Evolutionary conservation across 352 stramenopile species (phyloP), one percentile per base, ranked within the genome.

Genomic region (Globisporangium rhizosaccharum): DNA sequence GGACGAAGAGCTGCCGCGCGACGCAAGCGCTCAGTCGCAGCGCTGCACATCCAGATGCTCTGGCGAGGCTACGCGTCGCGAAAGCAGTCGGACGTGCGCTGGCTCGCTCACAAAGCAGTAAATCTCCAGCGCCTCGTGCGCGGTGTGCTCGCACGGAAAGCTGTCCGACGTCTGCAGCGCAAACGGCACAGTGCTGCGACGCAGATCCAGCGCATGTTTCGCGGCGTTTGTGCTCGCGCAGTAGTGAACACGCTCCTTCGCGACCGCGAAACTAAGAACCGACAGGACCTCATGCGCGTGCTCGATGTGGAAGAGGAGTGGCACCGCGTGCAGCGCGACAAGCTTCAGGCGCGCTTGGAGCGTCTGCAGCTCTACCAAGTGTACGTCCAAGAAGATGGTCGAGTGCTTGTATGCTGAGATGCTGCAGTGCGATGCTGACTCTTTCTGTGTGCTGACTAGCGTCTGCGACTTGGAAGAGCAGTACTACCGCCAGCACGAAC

Each of bases 261-360:
- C 0, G 70, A 89, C 9, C 69, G 83, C 30, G 81, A 93, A 65
- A 90, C 77, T 0, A 12, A 7, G 11, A 88, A 89, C 51, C 77
- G 83, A 14, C 63, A 79, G 15, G 77, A 91, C n/a, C 74, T 75
- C 12, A 90, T 93, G 81, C 64, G 61, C 3, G 59, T 90, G 7
- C 65, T 93, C 14, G 83, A 93, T 20, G 68, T 66, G 10, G 83
- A 93, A 62, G 75, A 87, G 52, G 73, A 83, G 30, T 93, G 83
- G 83, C 62, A 87, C 60, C 71, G 66, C 8, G 53, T 63, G 6
- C 78, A 93, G 20, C 66, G 81, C 3, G 77, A 89, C 52, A 88
- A 87, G 30, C 36, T 88, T 0, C 67, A 73, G 41, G 56, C 65
- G 36, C 67, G 79, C 14, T 55, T 93, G 3, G 68, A 79, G 41